Percentiles rank a stretch among this genome's conserved stretches.
Evolutionary conservation across 805 yeast species (phyloP).

Genomic region (Wickerhamomyces bovis): DNA sequence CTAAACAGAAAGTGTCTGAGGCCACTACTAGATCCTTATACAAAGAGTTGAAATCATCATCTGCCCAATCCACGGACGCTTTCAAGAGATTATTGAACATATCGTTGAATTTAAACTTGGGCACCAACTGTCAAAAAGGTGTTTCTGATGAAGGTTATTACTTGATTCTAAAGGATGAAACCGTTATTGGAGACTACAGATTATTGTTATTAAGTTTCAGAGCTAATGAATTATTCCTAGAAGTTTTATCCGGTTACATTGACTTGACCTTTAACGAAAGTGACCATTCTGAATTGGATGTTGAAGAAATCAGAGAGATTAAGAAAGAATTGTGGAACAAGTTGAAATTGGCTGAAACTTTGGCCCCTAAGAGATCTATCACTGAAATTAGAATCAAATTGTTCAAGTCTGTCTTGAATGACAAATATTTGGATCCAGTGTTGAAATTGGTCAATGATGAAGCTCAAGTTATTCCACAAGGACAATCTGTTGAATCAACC

Average conservation of each 20-base stretch:
- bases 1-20: constrained; percentile 19
- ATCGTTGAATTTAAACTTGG: constrained; percentile 13
- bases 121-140: constrained; percentile 19
- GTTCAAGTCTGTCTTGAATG: constrained; percentile 25
- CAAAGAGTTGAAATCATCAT: constrained; percentile 18
- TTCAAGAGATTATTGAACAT: constrained; percentile 23
- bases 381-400: constrained; percentile 23
- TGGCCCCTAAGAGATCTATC: constrained; percentile 23
- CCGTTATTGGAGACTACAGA: constrained; percentile 20
- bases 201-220: constrained; percentile 19
- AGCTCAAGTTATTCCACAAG: background rate
- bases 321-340: constrained; percentile 23
- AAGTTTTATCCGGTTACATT: constrained; percentile 21
- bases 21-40: constrained; percentile 19
- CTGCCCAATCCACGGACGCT: constrained; percentile 12
- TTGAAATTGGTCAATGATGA: constrained; percentile 14
- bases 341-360: constrained; percentile 18
- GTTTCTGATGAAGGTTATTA: constrained; percentile 20
- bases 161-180: constrained; percentile 20
- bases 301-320: constrained; percentile 19
- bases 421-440: constrained; percentile 19
- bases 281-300: constrained; percentile 9
- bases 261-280: constrained; percentile 20
- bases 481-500: background rate
- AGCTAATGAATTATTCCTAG: constrained; percentile 26